A percentile compares a stretch with the other conserved stretches of the same genome.
Evolutionary conservation across 352 stramenopile genomes (phyloP).

Genomic region (Hyaloperonospora brassicae): DNA sequence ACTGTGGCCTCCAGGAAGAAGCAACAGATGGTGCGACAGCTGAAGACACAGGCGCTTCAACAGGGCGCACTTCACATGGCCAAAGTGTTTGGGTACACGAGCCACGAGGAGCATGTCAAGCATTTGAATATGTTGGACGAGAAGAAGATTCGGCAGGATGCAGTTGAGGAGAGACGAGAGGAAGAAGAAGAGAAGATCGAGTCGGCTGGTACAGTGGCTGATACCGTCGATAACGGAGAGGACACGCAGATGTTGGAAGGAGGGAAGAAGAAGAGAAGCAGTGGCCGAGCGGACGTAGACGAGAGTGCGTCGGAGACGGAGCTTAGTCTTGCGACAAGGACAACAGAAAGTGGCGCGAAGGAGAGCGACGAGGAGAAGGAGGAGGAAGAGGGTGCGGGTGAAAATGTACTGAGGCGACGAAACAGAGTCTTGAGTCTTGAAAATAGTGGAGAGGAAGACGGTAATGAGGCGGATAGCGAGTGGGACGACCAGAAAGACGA

Average conservation of each 20-base stretch:
- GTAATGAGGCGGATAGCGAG: slow-evolving; percentile 56
- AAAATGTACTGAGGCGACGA: slow-evolving; percentile 26
- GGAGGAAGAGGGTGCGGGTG: slow-evolving; percentile 15
- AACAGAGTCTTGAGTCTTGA: slow-evolving; percentile 37
- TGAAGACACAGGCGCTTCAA: slow-evolving; percentile 51
- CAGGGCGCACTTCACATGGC: slow-evolving; percentile 57
- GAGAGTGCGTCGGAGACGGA: background rate
- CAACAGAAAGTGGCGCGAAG: no score
- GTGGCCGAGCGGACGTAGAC: background rate
- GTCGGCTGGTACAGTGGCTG: slow-evolving; percentile 2
- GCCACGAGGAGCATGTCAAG: slow-evolving; percentile 61
- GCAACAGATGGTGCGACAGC: slow-evolving; percentile 45
- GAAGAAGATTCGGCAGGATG: slow-evolving; percentile 45
- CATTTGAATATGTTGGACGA: slow-evolving; percentile 60
- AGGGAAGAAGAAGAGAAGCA: background rate
- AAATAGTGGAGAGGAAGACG: slow-evolving; percentile 40
- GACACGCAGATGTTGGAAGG: background rate
- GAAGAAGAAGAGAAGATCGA: slow-evolving; percentile 6
- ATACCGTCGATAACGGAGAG: background rate
- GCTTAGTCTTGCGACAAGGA: background rate
- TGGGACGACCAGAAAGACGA: slow-evolving; percentile 34
- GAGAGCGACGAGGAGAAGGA: background rate
- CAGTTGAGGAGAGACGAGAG: slow-evolving; percentile 30
- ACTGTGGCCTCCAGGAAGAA: slow-evolving; percentile 39
- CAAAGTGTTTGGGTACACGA: slow-evolving; percentile 71